Base-by-base conservation (phyloP, 345 rosid species). In the Microcos paniculata region DNA sequence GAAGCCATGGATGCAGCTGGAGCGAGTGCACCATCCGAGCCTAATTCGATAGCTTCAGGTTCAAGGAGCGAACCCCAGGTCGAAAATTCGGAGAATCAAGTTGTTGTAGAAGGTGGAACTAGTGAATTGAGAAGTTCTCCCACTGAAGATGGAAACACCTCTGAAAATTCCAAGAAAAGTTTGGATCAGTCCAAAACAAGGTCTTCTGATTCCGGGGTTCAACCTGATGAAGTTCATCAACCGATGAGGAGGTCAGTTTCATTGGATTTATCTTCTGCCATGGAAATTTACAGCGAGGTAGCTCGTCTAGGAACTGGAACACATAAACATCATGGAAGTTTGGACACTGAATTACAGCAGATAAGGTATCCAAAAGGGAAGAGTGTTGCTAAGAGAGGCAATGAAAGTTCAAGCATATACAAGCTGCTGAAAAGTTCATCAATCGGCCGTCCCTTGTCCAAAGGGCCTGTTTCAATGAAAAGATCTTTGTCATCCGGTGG, bases 191-290 rank as follows among this genome's bases (percentile, higher is more conserved):
- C 70, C 15, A 49, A 56, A 35, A 48, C 38, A 28, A 83, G 62
- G 16, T 13, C 18, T 48, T 68, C 42, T 67, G 73, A 57, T 62
- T 53, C 74, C 64, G 84, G 68, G 10, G 73, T 43, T 12, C 71
- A 73, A 19, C n/a, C n/a, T n/a, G 82, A 59, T 16, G 78, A 73
- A 35, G 40, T 70, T 68, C 82, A 79, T 68, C 82, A 79, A 53
- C 72, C 83, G 4, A 59, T 78, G 71, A 87, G 88, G 84, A 79
- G 94, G 71, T 92, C 95, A 0, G 73, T 82, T 61, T 92, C 94
- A 0, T 70, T 90, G 81, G 89, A 84, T 84, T 79, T 72, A 19
- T 70, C 82, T 48, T 72, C 88, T 49, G 82, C 87, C 23, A 5
- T 49, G 8, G 59, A 64, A 58, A 75, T 80, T 53, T 71, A 74